A percentile compares a stretch with the other conserved stretches of the same genome.
Conservation (phyloP, 1,284 basidiomycete species). For the Ganoderma lingzhi region DNA sequence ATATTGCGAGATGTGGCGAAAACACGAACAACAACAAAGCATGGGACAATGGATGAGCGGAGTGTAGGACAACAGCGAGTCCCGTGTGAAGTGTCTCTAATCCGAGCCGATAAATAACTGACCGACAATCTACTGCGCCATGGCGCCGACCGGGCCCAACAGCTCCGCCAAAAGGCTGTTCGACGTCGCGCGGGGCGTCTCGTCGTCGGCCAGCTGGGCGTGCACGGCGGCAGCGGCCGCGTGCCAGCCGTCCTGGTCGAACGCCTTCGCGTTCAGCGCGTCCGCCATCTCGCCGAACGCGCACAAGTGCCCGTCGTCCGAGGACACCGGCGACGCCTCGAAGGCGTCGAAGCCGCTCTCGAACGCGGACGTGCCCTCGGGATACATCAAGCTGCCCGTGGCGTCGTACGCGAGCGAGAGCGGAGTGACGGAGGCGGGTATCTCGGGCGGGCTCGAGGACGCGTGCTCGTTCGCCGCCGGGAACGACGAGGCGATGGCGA, state of each 20-base stretch:
- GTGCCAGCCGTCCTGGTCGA: neutral
- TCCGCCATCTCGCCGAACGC: constrained; percentile 17
- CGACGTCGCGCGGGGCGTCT: neutral
- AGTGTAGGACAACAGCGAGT: neutral
- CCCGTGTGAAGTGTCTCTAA: neutral
- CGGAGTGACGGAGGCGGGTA: constrained; percentile 25
- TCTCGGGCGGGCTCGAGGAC: constrained; percentile 1
- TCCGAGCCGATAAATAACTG: neutral
- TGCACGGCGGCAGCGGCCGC: neutral
- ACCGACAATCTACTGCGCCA: neutral
- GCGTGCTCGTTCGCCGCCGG: neutral
- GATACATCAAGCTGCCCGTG: neutral
- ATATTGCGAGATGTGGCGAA: neutral
- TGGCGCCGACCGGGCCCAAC: neutral
- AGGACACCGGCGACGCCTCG: constrained; percentile 13
- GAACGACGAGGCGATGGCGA: neutral
- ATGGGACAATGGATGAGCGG: neutral
- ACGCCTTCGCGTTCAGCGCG: constrained; percentile 13
- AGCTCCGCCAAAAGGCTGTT: neutral
- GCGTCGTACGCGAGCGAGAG: constrained; percentile 24
- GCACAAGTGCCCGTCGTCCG: constrained; percentile 11
- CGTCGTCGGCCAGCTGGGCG: neutral
- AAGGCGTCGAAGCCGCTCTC: constrained; percentile 2
- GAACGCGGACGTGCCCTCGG: constrained; percentile 27
- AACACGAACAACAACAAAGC: neutral